Percentiles rank a stretch among this genome's conserved stretches.
These are phyloP conservation scores for Termitomyces sp. DNA, from an alignment of 1,284 basidiomycete species.

Conservation along the genomic window DNA sequence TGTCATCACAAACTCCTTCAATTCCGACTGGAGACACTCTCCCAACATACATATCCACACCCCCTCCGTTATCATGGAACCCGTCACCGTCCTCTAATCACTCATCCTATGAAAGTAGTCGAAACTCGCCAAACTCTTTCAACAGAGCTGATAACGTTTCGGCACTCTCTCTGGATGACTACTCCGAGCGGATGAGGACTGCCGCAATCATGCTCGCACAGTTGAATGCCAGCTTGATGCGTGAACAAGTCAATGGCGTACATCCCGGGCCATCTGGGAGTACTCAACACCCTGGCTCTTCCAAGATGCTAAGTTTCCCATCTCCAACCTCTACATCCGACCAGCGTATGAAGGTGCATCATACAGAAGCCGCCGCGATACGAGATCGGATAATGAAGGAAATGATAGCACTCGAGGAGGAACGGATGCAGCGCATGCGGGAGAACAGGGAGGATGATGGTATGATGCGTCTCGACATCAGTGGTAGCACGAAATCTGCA, in stretches of 20 bases:
- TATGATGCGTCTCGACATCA: conserved; percentile 45
- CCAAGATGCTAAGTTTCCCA: conserved; percentile 22
- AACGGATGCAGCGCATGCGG: conserved; percentile 93
- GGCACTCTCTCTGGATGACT: conserved; percentile 79
- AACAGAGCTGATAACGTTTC: conserved; percentile 18
- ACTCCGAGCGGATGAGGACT: conserved; percentile 96
- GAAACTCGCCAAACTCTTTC: conserved; percentile 11
- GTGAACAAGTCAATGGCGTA: conserved; percentile 39
- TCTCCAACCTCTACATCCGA: conserved; percentile 17
- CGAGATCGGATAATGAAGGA: conserved; percentile 97
- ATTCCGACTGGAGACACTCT: conserved; percentile 34
- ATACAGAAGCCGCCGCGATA: conserved; percentile 84
- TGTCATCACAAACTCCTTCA: conserved; percentile 47
- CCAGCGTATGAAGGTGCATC: conserved; percentile 46
- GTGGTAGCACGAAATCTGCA: conserved; percentile 55
- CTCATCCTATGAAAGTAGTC: conserved; percentile 2
- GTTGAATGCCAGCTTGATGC: conserved; percentile 79
- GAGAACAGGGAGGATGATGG: conserved; percentile 56
- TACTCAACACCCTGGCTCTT: conserved; percentile 24
- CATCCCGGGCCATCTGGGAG: conserved; percentile 21
- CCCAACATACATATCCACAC: conserved; percentile 11
- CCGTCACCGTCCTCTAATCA: conserved; percentile 3
- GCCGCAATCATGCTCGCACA: conserved; percentile 99
- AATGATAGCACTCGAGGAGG: conserved; percentile 96
- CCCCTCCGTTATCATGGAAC: conserved; percentile 10